Evolutionary conservation across 1,284 basidiomycete genomes (phyloP).

Genomic region (Leccinum angustisporum): DNA sequence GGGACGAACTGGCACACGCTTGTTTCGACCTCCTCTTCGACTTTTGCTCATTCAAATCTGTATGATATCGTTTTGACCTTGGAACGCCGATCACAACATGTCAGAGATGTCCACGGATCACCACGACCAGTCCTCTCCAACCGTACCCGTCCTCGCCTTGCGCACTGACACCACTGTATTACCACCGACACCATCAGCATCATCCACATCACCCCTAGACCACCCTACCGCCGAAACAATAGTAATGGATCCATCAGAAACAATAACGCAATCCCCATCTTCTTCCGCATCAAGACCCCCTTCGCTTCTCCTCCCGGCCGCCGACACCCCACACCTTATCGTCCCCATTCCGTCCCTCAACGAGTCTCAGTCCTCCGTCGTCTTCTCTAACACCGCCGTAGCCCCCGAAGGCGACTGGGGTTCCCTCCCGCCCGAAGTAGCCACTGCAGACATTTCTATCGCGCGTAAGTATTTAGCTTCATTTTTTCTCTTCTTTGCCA

Average conservation of each 20-base stretch:
- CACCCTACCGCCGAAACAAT: constrained; percentile 23
- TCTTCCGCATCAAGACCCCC: constrained; percentile 23
- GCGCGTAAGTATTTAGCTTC: constrained; percentile 49
- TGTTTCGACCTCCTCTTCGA: background rate
- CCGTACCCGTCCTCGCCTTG: constrained; percentile 12
- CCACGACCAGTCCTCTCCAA: constrained; percentile 19
- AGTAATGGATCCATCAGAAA: constrained; percentile 24
- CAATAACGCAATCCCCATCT: constrained; percentile 15
- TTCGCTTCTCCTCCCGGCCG: constrained; percentile 26
- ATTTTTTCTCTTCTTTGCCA: background rate
- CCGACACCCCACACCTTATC: constrained; percentile 38
- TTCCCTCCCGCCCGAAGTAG: constrained; percentile 47
- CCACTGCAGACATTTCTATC: constrained; percentile 57
- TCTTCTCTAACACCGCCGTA: constrained; percentile 39
- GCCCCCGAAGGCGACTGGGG: constrained; percentile 31
- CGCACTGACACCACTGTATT: constrained; percentile 28
- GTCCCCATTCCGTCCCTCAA: constrained; percentile 44
- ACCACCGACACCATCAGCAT: constrained; percentile 24
- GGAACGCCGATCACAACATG: constrained; percentile 8
- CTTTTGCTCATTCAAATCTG: constrained; percentile 2
- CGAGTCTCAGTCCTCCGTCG: constrained; percentile 44
- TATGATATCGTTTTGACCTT: constrained; percentile 24
- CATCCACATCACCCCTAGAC: constrained; percentile 25
- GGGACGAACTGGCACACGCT: constrained; percentile 7
- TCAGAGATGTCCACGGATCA: constrained; percentile 31